Conservation (phyloP, 768 basidiomycete genomes). For the Boletus vinaceobasis region DNA sequence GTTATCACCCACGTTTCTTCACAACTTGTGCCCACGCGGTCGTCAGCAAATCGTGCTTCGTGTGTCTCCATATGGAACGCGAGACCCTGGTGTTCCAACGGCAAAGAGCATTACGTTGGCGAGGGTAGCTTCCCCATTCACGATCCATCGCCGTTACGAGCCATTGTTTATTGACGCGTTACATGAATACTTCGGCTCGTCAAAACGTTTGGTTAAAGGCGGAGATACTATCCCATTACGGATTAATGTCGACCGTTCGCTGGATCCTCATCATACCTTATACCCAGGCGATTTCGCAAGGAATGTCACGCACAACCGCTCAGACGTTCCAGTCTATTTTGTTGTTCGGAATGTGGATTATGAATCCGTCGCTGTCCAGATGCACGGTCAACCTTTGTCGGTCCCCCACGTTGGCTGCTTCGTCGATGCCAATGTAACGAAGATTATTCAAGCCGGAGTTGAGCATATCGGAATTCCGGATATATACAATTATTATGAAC, state of each 20-base stretch:
- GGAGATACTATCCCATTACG: slow-evolving; percentile 71
- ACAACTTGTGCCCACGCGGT: slow-evolving; percentile 44
- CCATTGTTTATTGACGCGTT: slow-evolving; percentile 56
- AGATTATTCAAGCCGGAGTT: slow-evolving; percentile 75
- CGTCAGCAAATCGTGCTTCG: slow-evolving; percentile 36
- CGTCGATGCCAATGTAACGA: slow-evolving; percentile 70
- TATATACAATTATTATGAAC: slow-evolving; percentile 43
- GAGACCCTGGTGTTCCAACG: slow-evolving; percentile 57
- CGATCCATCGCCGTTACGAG: slow-evolving; percentile 64
- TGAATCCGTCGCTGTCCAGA: slow-evolving; percentile 43
- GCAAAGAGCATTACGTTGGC: slow-evolving; percentile 73
- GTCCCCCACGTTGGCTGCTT: slow-evolving; percentile 80
- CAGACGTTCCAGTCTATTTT: slow-evolving; percentile 66
- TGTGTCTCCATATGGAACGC: slow-evolving; percentile 59
- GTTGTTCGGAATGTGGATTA: slow-evolving; percentile 74
- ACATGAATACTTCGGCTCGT: slow-evolving; percentile 55
- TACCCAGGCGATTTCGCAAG: slow-evolving; percentile 2
- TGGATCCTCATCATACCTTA: slow-evolving; percentile 17
- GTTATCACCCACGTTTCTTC: slow-evolving; percentile 48
- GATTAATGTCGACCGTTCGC: slow-evolving; percentile 50
- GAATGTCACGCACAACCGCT: background rate
- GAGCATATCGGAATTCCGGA: slow-evolving; percentile 65
- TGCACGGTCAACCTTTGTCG: slow-evolving; percentile 47
- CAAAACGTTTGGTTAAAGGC: slow-evolving; percentile 58
- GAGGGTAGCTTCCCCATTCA: slow-evolving; percentile 73